These are phyloP conservation scores for Fusarium zealandicum DNA, from an alignment of 2,329 filamentous ascomycete genomes.

Conservation along the genomic window DNA sequence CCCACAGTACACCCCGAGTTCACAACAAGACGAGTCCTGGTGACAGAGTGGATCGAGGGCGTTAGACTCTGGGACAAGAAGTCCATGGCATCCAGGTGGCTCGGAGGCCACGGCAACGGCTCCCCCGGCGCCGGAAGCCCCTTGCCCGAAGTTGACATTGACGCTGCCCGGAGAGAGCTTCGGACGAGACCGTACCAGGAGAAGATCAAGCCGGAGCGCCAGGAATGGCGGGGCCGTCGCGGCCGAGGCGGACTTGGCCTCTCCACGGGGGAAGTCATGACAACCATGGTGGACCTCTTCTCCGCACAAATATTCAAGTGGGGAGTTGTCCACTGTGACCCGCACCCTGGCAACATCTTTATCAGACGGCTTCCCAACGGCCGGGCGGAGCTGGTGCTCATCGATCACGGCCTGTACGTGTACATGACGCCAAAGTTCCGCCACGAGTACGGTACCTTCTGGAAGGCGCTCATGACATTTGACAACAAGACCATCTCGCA, in stretches of 20 bases:
- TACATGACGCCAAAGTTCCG: constrained; percentile 85
- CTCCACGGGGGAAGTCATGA: constrained; percentile 86
- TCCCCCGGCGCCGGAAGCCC: constrained; percentile 78
- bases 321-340: constrained; percentile 95
- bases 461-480: constrained; percentile 92
- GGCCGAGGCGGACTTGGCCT: constrained; percentile 84
- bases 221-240: constrained; percentile 76
- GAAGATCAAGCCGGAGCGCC: constrained; percentile 79
- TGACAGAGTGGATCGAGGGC: constrained; percentile 97
- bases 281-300: constrained; percentile 94
- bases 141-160: constrained; percentile 60
- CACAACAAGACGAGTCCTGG: constrained; percentile 83
- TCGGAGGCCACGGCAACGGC: constrained; percentile 76
- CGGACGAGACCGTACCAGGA: constrained; percentile 62
- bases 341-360: constrained; percentile 97
- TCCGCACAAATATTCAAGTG: constrained; percentile 98
- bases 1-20: constrained; percentile 85
- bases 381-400: constrained; percentile 88
- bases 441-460: constrained; percentile 86
- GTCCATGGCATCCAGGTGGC: constrained; percentile 77
- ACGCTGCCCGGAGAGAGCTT: constrained; percentile 53
- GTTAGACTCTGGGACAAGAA: constrained; percentile 92
- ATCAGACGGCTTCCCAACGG: constrained; percentile 84
- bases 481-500: constrained; percentile 81
- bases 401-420: constrained; percentile 97